phyloP scores from a whole-genome alignment of 768 basidiomycete species.

The Boletellus ananas region DNA sequence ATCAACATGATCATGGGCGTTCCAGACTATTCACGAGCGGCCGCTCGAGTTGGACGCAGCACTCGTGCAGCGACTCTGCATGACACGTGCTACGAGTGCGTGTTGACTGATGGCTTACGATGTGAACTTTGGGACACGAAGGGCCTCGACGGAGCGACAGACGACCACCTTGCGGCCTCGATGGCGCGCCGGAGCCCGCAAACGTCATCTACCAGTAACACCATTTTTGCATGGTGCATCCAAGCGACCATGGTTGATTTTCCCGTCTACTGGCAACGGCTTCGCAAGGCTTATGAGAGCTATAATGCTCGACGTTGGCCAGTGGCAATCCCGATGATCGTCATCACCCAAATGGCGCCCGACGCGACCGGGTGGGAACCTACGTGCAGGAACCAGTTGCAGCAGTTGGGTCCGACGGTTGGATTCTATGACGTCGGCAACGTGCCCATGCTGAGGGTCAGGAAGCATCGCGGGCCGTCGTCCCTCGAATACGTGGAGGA shows the following conservation, averaged over 20 bases:
- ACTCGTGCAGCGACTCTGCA: not conserved
- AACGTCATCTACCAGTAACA: too few species aligned
- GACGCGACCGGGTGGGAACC: not conserved
- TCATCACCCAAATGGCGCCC: not conserved
- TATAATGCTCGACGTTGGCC: too few species aligned
- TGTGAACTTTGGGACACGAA: not conserved
- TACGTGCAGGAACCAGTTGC: not conserved
- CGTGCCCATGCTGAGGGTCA: not conserved
- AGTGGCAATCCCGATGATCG: not conserved
- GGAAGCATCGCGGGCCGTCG: not conserved
- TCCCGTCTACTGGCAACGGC: not conserved
- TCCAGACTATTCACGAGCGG: not conserved
- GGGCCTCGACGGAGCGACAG: not conserved
- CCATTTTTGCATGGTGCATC: not conserved
- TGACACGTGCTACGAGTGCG: not conserved
- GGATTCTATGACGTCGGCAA: not conserved
- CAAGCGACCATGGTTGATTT: not conserved
- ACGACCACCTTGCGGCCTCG: not conserved
- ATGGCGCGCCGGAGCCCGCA: too few species aligned
- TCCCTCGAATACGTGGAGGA: not conserved
- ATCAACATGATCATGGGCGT: not conserved
- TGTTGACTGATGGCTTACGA: not conserved
- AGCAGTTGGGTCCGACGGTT: not conserved
- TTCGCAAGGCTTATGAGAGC: not conserved
- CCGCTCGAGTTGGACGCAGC: not conserved